These are phyloP conservation scores for Backusella liffmaniae DNA, from an alignment of 192 early-diverging fungal species.

Conservation along the genomic window DNA sequence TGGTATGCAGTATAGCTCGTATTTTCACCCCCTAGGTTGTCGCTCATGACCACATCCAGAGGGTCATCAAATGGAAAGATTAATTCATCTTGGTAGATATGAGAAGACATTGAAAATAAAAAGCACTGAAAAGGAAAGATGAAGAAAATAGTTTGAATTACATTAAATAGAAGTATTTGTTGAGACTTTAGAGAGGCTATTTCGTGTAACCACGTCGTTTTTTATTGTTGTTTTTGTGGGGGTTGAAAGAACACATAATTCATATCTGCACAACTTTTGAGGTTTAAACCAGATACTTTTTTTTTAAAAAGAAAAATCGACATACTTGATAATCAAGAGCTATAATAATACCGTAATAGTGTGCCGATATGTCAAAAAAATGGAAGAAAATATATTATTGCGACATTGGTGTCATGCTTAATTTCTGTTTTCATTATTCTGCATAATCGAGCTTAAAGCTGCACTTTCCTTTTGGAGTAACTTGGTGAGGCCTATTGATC, in stretches of 20 bases:
- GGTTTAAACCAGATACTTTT: background rate
- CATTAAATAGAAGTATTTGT: background rate
- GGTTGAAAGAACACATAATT: background rate
- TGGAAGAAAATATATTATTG: background rate
- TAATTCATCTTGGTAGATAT: background rate
- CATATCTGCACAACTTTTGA: background rate
- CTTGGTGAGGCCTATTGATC: no score
- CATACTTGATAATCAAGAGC: background rate
- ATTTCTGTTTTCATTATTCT: background rate
- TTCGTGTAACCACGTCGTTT: background rate
- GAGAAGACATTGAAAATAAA: background rate
- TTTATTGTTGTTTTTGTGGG: background rate
- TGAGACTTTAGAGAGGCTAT: background rate
- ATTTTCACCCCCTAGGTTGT: background rate
- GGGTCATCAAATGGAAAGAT: background rate
- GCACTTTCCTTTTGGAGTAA: no score
- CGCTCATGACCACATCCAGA: background rate
- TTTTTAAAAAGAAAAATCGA: background rate
- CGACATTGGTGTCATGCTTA: background rate
- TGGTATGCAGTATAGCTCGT: background rate
- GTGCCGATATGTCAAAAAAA: background rate
- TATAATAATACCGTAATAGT: background rate
- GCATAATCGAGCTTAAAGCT: background rate
- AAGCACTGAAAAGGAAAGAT: background rate
- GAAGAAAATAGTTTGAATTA: background rate